A percentile compares a stretch with the other conserved stretches of the same genome.
phyloP scores from a whole-genome alignment of 1,284 basidiomycete genomes.

The Neolentinus lepideus region DNA sequence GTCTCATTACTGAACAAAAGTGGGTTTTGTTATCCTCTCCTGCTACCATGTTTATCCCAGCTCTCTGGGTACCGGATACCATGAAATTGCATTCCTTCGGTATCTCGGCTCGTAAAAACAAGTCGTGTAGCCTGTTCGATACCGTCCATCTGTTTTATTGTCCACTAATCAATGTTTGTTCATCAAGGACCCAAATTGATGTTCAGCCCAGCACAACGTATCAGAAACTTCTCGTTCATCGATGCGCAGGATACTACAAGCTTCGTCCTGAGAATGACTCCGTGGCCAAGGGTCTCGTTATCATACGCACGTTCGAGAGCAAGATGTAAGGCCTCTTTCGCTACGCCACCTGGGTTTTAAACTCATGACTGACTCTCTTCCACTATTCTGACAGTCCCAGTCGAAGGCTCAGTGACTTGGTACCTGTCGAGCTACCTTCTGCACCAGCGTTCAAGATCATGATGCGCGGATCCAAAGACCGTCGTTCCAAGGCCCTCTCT shows the following conservation, averaged over 20 bases:
- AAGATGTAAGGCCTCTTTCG: conserved; percentile 50
- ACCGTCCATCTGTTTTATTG: too few species aligned
- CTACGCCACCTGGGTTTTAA: neutral
- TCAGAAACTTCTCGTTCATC: conserved; percentile 75
- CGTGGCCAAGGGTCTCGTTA: conserved; percentile 51
- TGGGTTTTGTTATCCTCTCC: conserved; percentile 29
- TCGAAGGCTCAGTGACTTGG: conserved; percentile 66
- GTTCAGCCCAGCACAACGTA: conserved; percentile 65
- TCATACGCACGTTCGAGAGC: conserved; percentile 53
- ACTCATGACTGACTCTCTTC: conserved; percentile 5
- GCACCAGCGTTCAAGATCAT: conserved; percentile 81
- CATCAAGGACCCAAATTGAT: conserved; percentile 49
- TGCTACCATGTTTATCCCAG: conserved; percentile 3
- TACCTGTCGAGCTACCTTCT: conserved; percentile 60
- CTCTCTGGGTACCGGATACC: too few species aligned
- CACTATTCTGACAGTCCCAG: conserved; percentile 42
- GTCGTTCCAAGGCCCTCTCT: conserved; percentile 47
- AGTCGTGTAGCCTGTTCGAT: too few species aligned
- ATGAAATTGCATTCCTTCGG: too few species aligned
- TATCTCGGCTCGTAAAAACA: too few species aligned
- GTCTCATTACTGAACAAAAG: conserved; percentile 65
- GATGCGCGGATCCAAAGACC: conserved; percentile 51
- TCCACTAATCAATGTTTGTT: conserved; percentile 12
- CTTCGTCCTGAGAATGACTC: conserved; percentile 60
- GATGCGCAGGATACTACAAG: conserved; percentile 74